A percentile compares a stretch with the other conserved stretches of the same genome.
phyloP scores from a whole-genome alignment of 1,284 basidiomycete genomes.

The Malassezia globosa region DNA sequence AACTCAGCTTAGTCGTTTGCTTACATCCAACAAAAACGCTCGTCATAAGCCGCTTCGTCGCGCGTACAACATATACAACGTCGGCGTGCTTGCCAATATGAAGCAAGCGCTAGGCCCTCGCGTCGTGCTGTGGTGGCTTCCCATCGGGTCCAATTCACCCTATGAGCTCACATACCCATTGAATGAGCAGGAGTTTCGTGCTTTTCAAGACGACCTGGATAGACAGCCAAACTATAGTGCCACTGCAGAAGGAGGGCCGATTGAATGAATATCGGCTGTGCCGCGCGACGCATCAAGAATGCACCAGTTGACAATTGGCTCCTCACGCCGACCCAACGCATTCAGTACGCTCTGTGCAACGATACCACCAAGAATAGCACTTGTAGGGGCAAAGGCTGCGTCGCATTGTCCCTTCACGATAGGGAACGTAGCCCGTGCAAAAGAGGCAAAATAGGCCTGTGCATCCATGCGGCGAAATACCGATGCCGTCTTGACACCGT shows the following conservation, averaged over 20 bases:
- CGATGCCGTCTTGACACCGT: conserved; percentile 11
- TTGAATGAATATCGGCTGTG: conserved; percentile 6
- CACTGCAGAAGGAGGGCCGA: conserved; percentile 3
- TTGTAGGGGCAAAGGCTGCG: conserved; percentile 73
- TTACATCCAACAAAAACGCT: neutral
- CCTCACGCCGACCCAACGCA: conserved; percentile 73
- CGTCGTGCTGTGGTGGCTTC: conserved; percentile 30
- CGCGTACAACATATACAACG: conserved; percentile 35
- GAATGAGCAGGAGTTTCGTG: neutral
- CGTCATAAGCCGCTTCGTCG: neutral
- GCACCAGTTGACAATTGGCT: conserved; percentile 83
- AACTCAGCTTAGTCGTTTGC: neutral
- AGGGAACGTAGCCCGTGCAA: conserved; percentile 11
- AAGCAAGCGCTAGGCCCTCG: conserved; percentile 26
- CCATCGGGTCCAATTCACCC: conserved; percentile 20
- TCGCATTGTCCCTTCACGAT: conserved; percentile 54
- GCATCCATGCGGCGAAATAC: conserved; percentile 11
- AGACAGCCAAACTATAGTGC: neutral
- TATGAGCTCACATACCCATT: conserved; percentile 8
- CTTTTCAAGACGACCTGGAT: neutral
- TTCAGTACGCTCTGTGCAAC: conserved; percentile 90
- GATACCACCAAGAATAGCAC: conserved; percentile 79
- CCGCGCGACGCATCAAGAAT: conserved; percentile 60
- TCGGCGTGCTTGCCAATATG: conserved; percentile 29
- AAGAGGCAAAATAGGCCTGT: conserved; percentile 5